A percentile compares a stretch with the other conserved stretches of the same genome.
phyloP scores from a whole-genome alignment of 2,329 filamentous ascomycete species.

The Diatrype stigma region DNA sequence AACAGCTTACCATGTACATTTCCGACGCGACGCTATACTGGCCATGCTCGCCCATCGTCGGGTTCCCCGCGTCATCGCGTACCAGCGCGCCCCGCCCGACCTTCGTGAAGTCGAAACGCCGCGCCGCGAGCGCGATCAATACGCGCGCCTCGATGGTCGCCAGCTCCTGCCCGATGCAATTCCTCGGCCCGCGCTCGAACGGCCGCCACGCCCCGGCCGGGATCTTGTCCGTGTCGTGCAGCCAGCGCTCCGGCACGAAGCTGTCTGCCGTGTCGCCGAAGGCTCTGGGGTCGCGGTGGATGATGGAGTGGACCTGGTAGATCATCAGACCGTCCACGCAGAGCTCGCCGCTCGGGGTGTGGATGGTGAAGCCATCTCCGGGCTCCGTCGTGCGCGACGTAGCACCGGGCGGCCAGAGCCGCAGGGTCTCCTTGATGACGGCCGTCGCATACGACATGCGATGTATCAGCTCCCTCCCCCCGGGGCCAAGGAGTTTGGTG shows the following conservation, averaged over 20 bases:
- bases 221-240: slow-evolving; percentile 2
- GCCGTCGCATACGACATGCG: slow-evolving; percentile 4
- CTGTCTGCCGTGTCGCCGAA: slow-evolving; percentile 11
- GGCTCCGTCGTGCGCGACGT: slow-evolving; percentile 2
- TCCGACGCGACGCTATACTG: slow-evolving; percentile 4
- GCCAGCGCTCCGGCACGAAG: slow-evolving; percentile 22
- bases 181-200: slow-evolving; percentile 4
- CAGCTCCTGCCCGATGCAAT: slow-evolving; percentile 4
- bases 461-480: not conserved
- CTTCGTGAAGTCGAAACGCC: slow-evolving; percentile 6
- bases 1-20: slow-evolving; percentile 3
- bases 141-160: slow-evolving; percentile 5
- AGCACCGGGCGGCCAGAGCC: slow-evolving; percentile 3
- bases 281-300: slow-evolving; percentile 8
- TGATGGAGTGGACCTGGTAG: slow-evolving; percentile 3
- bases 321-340: slow-evolving; percentile 11
- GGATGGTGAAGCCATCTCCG: slow-evolving; percentile 5
- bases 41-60: slow-evolving; percentile 2
- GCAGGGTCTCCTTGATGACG: slow-evolving; percentile 7
- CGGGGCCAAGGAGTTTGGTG: not conserved
- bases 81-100: slow-evolving; percentile 1
- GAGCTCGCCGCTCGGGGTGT: slow-evolving; percentile 8
- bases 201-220: slow-evolving; percentile 39
- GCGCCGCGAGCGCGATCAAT: slow-evolving; percentile 4
- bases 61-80: slow-evolving; percentile 1